A percentile compares a stretch with the other conserved stretches of the same genome.
Evolutionary conservation across 1,284 basidiomycete genomes (phyloP).

Genomic region (Sporisorium scitamineum): DNA sequence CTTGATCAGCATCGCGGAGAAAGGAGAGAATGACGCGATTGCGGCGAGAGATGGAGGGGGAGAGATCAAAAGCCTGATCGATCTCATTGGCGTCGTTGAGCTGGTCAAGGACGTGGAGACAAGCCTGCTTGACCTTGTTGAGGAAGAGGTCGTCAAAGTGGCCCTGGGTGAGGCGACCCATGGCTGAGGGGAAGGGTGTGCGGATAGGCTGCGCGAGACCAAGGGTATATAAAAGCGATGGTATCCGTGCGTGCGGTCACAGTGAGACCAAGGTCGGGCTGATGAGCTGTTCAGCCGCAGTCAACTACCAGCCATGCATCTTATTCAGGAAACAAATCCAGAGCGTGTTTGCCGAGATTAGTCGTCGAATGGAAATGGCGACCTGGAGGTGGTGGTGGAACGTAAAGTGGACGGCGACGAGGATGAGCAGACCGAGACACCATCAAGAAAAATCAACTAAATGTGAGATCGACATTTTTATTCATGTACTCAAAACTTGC

Average conservation of each 20-base stretch:
- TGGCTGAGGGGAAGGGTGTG: not conserved
- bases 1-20: slow-evolving; percentile 40
- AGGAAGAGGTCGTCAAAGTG: slow-evolving; percentile 50
- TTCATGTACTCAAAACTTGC: too few relatives aligned
- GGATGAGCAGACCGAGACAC: not conserved
- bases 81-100: slow-evolving; percentile 51
- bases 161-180: slow-evolving; percentile 39
- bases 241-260: not conserved
- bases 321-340: not conserved
- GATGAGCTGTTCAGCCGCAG: not conserved
- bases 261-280: not conserved
- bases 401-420: not conserved
- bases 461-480: not conserved
- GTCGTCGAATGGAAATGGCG: not conserved
- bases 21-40: slow-evolving; percentile 48
- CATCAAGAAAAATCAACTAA: not conserved
- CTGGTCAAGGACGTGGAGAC: slow-evolving; percentile 46
- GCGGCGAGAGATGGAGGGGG: slow-evolving; percentile 43
- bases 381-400: not conserved
- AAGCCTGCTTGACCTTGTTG: slow-evolving; percentile 47
- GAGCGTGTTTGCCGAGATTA: not conserved
- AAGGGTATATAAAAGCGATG: not conserved
- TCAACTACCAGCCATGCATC: not conserved
- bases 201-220: not conserved
- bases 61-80: slow-evolving; percentile 42